A percentile compares a stretch with the other conserved stretches of the same genome.
Evolutionary conservation across 2,329 filamentous ascomycete genomes (phyloP).

Genomic region (Colletotrichum lentis): DNA sequence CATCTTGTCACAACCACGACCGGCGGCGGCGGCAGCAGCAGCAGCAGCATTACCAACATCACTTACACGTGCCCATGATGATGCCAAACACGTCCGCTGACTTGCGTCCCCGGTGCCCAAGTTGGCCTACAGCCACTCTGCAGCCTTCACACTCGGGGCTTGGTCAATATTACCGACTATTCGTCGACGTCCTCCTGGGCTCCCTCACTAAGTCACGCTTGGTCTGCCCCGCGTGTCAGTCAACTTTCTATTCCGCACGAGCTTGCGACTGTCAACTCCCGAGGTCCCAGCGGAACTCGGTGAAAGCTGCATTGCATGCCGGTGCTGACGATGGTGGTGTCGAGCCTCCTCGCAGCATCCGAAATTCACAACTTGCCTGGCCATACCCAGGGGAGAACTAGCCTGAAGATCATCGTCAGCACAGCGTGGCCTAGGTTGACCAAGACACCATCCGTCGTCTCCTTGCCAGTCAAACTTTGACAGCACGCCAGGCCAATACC

Average conservation of each 20-base stretch:
- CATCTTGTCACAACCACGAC: neutral
- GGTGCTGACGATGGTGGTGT: neutral
- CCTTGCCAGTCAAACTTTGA: slow-evolving; percentile 15
- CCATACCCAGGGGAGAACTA: neutral
- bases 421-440: neutral
- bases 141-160: slow-evolving; percentile 4
- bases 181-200: slow-evolving; percentile 9
- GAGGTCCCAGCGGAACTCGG: neutral
- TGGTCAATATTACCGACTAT: slow-evolving; percentile 6
- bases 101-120: slow-evolving; percentile 29
- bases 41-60: neutral
- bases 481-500: slow-evolving; percentile 22
- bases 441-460: neutral
- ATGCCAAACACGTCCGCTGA: slow-evolving; percentile 28
- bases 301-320: slow-evolving; percentile 8
- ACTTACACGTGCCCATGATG: slow-evolving; percentile 1
- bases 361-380: slow-evolving; percentile 4
- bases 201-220: slow-evolving; percentile 24
- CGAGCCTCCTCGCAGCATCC: slow-evolving; percentile 1
- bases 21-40: neutral
- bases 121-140: slow-evolving; percentile 10
- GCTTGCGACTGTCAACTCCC: neutral
- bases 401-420: neutral
- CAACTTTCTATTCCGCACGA: slow-evolving; percentile 6
- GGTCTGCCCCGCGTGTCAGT: slow-evolving; percentile 7